These are phyloP conservation scores for Cadophora luteo-olivacea DNA, from an alignment of 2,329 filamentous ascomycete species.

Conservation along the genomic window DNA sequence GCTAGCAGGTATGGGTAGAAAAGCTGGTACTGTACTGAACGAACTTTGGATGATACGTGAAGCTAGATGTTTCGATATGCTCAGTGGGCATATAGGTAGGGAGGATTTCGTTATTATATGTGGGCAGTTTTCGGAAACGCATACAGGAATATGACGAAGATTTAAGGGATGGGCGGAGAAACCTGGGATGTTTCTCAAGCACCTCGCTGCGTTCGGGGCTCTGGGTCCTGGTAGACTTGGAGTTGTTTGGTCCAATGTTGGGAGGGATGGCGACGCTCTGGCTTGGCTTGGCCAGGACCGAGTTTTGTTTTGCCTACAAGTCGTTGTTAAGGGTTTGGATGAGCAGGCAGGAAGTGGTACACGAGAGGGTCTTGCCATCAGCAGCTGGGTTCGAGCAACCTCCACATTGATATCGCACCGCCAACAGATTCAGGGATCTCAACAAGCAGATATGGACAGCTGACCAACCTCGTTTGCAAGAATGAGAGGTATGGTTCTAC, in stretches of 20 bases:
- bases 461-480: not conserved
- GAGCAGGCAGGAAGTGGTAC: not conserved
- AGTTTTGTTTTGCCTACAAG: slow-evolving; percentile 3
- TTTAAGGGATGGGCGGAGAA: not conserved
- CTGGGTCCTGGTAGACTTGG: not conserved
- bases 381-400: not conserved
- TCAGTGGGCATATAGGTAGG: slow-evolving; percentile 22
- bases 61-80: slow-evolving; percentile 20
- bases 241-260: not conserved
- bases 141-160: not conserved
- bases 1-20: not conserved
- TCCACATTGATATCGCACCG: not conserved
- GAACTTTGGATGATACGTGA: slow-evolving; percentile 13
- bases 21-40: not conserved
- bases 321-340: slow-evolving; percentile 3
- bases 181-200: not conserved
- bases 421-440: slow-evolving; percentile 3
- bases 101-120: slow-evolving; percentile 9
- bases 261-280: not conserved
- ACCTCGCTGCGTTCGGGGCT: slow-evolving; percentile 9
- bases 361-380: slow-evolving; percentile 2
- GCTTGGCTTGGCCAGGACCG: not conserved
- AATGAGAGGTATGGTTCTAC: too few species aligned
- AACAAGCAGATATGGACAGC: not conserved
- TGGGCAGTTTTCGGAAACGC: not conserved